These are phyloP conservation scores for Drechslerella stenobrocha DNA, from an alignment of 2,329 filamentous ascomycete genomes.

Conservation along the genomic window DNA sequence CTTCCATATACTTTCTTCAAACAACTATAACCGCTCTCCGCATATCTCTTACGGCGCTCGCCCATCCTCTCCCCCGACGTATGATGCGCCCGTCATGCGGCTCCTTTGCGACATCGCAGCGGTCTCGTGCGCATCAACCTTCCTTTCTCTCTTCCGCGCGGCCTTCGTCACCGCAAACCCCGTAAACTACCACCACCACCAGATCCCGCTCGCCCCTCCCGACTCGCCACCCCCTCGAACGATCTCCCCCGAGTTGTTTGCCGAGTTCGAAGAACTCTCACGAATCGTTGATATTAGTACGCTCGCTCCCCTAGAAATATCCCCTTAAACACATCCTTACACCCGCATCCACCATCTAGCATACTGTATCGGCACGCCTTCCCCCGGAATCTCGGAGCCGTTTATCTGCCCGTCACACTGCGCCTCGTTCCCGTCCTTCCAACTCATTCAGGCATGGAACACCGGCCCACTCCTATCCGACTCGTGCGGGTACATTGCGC, in stretches of 20 bases:
- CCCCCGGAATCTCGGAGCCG: slow-evolving; percentile 75
- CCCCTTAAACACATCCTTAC: neutral
- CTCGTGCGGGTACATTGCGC: slow-evolving; percentile 87
- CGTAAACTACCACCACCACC: slow-evolving; percentile 18
- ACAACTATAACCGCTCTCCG: neutral
- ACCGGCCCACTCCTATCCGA: slow-evolving; percentile 84
- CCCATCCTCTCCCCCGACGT: neutral
- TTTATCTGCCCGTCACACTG: slow-evolving; percentile 86
- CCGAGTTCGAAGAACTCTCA: slow-evolving; percentile 81
- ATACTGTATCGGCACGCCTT: slow-evolving; percentile 71
- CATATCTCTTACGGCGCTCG: neutral
- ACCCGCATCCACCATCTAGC: slow-evolving; percentile 5
- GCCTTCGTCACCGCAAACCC: slow-evolving; percentile 25
- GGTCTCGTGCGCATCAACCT: neutral
- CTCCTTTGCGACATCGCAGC: neutral
- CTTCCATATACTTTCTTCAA: neutral
- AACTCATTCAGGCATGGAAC: slow-evolving; percentile 81
- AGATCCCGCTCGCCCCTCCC: slow-evolving; percentile 17
- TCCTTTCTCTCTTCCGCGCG: slow-evolving; percentile 2
- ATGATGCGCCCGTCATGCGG: slow-evolving; percentile 10
- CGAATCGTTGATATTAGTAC: slow-evolving; percentile 78
- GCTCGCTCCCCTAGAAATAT: neutral
- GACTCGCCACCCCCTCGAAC: neutral
- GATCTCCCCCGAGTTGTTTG: slow-evolving; percentile 70
- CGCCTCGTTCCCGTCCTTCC: slow-evolving; percentile 76